A percentile compares a stretch with the other conserved stretches of the same genome.
Evolutionary conservation across 2,329 filamentous ascomycete genomes (phyloP).

Genomic region (Colletotrichum neosansevieriae): DNA sequence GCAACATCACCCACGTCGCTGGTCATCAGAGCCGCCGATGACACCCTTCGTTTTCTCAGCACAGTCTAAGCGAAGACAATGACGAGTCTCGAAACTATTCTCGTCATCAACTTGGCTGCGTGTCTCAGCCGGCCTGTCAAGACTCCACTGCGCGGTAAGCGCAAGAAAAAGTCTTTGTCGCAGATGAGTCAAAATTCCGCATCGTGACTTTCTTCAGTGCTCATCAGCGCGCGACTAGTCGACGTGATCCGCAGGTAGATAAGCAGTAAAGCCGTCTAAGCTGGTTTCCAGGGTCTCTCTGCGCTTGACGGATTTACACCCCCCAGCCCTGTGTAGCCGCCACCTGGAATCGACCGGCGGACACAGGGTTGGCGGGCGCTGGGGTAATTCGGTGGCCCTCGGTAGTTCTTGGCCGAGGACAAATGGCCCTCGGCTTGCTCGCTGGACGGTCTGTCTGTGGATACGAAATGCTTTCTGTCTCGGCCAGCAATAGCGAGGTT

Average conservation of each 20-base stretch:
- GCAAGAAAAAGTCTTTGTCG: conserved; percentile 21
- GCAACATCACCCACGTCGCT: conserved; percentile 14
- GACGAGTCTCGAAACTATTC: not conserved
- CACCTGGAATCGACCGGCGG: not conserved
- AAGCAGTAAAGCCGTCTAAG: conserved; percentile 25
- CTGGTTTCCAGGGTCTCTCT: conserved; percentile 7
- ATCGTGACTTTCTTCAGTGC: conserved; percentile 37
- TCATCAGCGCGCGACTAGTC: conserved; percentile 25
- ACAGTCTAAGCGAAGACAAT: conserved; percentile 11
- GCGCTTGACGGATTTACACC: conserved; percentile 6
- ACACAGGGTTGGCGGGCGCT: conserved; percentile 20
- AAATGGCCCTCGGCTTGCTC: conserved; percentile 29
- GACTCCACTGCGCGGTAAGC: conserved; percentile 33
- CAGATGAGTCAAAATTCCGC: conserved; percentile 33
- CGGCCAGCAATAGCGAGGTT: not conserved
- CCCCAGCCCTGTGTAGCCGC: conserved; percentile 15
- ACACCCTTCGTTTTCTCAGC: conserved; percentile 19
- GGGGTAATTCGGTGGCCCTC: conserved; percentile 28
- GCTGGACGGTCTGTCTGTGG: conserved; percentile 23
- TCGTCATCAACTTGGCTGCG: not conserved
- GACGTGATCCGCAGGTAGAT: conserved; percentile 34
- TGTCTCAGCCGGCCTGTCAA: not conserved
- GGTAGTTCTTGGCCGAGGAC: conserved; percentile 34
- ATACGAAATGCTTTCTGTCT: conserved; percentile 3
- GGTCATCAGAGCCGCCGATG: conserved; percentile 23